phyloP scores from a whole-genome alignment of 371 early-diverging fungal genomes.

The Capniomyces stellatus region DNA sequence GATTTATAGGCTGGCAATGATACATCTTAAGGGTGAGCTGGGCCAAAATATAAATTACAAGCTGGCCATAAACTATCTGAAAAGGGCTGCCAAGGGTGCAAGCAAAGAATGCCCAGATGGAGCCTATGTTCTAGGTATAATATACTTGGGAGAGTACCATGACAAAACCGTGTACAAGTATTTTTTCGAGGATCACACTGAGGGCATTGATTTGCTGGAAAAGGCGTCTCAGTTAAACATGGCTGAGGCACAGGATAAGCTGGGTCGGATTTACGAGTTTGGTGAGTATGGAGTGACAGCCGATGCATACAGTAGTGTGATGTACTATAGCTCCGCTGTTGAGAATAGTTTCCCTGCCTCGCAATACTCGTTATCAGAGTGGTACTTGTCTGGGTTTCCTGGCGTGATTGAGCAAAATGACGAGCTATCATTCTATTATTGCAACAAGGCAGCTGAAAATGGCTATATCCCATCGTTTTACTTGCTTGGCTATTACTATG shows the following conservation, averaged over 20 bases:
- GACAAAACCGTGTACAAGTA: constrained; percentile 25
- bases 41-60: constrained; percentile 33
- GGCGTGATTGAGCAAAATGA: constrained; percentile 51
- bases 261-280: constrained; percentile 39
- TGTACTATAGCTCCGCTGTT: constrained; percentile 58
- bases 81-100: constrained; percentile 43
- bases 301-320: constrained; percentile 12
- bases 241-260: constrained; percentile 29
- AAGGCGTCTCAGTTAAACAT: constrained; percentile 35
- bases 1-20: constrained; percentile 38
- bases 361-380: constrained; percentile 78
- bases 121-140: constrained; percentile 42
- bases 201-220: constrained; percentile 31
- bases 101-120: constrained; percentile 41
- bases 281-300: constrained; percentile 27
- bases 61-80: constrained; percentile 50
- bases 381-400: constrained; percentile 86
- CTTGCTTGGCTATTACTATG: constrained; percentile 80
- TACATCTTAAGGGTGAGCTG: constrained; percentile 41
- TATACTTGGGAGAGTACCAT: constrained; percentile 26
- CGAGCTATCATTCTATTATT: constrained; percentile 77
- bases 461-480: constrained; percentile 77
- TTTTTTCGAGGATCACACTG: constrained; percentile 31
- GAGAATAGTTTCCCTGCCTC: constrained; percentile 77
- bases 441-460: constrained; percentile 61